phyloP scores from a whole-genome alignment of 176 grass and related monocot genomes.

The Paspalum vaginatum region DNA sequence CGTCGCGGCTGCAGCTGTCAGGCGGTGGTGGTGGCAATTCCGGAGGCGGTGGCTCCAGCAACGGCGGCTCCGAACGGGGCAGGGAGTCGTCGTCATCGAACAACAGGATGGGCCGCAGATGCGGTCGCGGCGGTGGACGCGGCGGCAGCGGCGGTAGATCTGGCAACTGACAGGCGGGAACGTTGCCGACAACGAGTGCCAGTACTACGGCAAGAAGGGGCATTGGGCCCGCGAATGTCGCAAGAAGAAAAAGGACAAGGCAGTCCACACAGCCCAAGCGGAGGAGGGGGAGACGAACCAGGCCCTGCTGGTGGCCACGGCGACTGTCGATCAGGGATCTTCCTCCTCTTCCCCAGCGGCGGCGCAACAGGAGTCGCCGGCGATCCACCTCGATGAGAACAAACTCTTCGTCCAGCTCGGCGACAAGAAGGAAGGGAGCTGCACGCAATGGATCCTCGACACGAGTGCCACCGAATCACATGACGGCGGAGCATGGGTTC shows the following conservation, averaged over 20 bases:
- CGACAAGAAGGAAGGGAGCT: background rate
- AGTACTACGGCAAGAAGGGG: background rate
- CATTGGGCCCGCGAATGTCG: background rate
- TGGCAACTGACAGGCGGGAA: too few relatives aligned
- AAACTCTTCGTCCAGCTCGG: background rate
- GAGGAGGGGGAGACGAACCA: too few relatives aligned
- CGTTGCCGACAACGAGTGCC: background rate
- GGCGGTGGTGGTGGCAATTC: background rate
- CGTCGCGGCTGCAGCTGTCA: background rate
- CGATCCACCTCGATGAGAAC: too few relatives aligned
- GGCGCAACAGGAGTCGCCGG: too few relatives aligned
- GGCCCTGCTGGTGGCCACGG: too few relatives aligned
- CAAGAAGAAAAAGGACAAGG: background rate
- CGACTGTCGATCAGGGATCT: too few relatives aligned
- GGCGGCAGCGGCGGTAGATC: background rate
- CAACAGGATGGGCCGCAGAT: too few relatives aligned
- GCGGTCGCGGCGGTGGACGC: too few relatives aligned
- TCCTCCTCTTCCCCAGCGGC: too few relatives aligned
- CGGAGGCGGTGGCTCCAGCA: too few relatives aligned
- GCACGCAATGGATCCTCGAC: background rate
- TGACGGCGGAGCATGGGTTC: background rate
- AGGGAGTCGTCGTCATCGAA: too few relatives aligned
- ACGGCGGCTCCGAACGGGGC: too few relatives aligned
- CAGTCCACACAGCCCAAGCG: background rate
- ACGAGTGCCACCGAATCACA: background rate